Conservation (phyloP, 2,329 filamentous ascomycete genomes). For the Lasiodiplodia citricola region DNA sequence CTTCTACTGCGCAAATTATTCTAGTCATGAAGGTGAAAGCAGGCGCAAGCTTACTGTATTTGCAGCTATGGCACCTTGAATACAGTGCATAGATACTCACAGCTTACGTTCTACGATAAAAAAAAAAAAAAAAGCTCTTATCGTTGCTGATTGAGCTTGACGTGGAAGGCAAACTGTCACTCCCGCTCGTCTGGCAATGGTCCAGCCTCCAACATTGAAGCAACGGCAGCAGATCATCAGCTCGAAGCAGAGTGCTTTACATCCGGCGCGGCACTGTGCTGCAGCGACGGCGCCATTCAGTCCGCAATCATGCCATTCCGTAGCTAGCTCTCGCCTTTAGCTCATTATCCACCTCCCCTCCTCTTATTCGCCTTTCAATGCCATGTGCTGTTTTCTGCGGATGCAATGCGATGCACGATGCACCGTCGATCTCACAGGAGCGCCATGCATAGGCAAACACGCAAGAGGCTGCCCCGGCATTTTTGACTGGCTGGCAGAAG, state of each 20-base stretch:
- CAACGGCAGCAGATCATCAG: background rate
- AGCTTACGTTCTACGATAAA: too few relatives aligned
- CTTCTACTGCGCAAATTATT: too few relatives aligned
- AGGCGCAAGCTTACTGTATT: too few relatives aligned
- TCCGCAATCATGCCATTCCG: background rate
- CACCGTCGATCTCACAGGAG: constrained; percentile 3
- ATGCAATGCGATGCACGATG: background rate
- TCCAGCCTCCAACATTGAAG: background rate
- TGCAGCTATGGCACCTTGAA: too few relatives aligned
- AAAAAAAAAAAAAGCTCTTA: too few relatives aligned
- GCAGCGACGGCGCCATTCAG: background rate
- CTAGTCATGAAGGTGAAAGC: too few relatives aligned
- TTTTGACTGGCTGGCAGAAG: background rate
- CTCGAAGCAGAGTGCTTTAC: background rate
- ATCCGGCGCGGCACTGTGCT: background rate
- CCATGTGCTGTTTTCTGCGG: too few relatives aligned
- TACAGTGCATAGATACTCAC: too few relatives aligned
- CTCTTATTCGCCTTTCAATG: background rate
- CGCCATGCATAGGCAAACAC: background rate
- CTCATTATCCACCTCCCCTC: background rate
- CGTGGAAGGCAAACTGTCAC: too few relatives aligned
- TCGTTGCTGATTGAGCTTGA: too few relatives aligned
- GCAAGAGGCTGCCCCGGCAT: background rate
- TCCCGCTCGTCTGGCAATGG: background rate
- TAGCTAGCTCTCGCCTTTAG: background rate